Base-by-base conservation (phyloP, 257 asterid genomes). In the Scutellaria minor region DNA sequence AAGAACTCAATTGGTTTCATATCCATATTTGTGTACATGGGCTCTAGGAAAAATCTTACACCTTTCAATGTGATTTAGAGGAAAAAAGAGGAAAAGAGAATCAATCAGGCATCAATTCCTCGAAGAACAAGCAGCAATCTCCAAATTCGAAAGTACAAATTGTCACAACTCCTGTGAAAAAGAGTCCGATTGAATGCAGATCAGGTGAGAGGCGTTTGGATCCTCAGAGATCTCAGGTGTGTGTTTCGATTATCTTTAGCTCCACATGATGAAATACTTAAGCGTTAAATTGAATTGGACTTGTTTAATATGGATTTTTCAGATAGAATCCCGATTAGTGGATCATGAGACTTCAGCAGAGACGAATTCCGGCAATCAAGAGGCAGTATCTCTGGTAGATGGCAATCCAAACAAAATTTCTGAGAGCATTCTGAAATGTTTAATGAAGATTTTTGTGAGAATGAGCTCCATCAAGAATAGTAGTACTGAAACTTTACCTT, bases 391-490 rank as follows among this genome's bases (percentile, higher is more conserved):
- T 7, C 65, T 80, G 0, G 27, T 55, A 31, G 83, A 70, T 56
- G 81, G 84, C 47, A 75, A 68, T 74, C 96, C 96, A 47, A 93
- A 90, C 62, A 82, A 83, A 78, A 79, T 93, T 54, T 93, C 98
- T 0, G 98, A 90, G 85, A 82, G 76, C 80, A 86, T 87, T 68
- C 53, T 93, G 83, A 90, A 87, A 84, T 93, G 98, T 79, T 82
- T 93, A 27, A 81, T 77, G 76, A 85, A 74, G 64, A 82, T 93
- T 15, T 89, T 87, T 79, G 44, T 85, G 80, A 84, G 93, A 81
- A 81, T 90, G 93, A 88, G 85, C 80, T 82, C 95, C 14, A 81
- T 68, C 56, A 90, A 70, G 68, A 78, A 80, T 55, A 76, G 82
- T 77, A 75, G 70, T 12, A 65, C 78, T 55, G 94, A 88, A 66